Evolutionary conservation across 768 basidiomycete species (phyloP).

Genomic region (Lactifluus echinatus): DNA sequence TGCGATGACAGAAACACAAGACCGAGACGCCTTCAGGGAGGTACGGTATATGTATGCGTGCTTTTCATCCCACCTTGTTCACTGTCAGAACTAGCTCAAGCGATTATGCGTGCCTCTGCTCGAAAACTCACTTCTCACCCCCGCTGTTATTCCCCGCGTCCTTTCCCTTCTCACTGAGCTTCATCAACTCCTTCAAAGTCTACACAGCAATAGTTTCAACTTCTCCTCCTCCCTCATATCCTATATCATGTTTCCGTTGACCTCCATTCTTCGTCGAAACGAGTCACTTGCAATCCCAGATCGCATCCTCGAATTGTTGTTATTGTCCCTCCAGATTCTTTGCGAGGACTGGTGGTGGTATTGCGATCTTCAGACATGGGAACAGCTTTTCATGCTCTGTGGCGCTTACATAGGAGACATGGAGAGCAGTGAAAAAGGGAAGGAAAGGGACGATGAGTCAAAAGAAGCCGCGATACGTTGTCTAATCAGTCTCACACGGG

Average conservation of each 20-base stretch:
- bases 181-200: slow-evolving; percentile 36
- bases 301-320: slow-evolving; percentile 66
- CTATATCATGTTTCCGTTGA: slow-evolving; percentile 84
- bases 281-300: slow-evolving; percentile 61
- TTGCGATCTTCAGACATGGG: slow-evolving; percentile 66
- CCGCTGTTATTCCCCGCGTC: slow-evolving; percentile 39
- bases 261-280: slow-evolving; percentile 75
- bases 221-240: slow-evolving; percentile 59
- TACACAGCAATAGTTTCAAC: slow-evolving; percentile 30
- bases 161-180: slow-evolving; percentile 49
- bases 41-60: background rate
- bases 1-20: slow-evolving; percentile 6
- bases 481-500: slow-evolving; percentile 52
- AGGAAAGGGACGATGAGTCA: slow-evolving; percentile 71
- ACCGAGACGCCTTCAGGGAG: slow-evolving; percentile 12
- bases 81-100: slow-evolving; percentile 40
- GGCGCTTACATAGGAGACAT: slow-evolving; percentile 56
- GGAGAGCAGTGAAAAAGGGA: slow-evolving; percentile 59
- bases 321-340: slow-evolving; percentile 49
- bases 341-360: slow-evolving; percentile 81
- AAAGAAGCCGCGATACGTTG: slow-evolving; percentile 66
- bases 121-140: slow-evolving; percentile 54
- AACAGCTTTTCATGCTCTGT: slow-evolving; percentile 75
- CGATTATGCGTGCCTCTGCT: slow-evolving; percentile 75
- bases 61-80: background rate